These are phyloP conservation scores for Aspergillus nidulans DNA, from an alignment of 495 filamentous ascomycete species.

Conservation along the genomic window DNA sequence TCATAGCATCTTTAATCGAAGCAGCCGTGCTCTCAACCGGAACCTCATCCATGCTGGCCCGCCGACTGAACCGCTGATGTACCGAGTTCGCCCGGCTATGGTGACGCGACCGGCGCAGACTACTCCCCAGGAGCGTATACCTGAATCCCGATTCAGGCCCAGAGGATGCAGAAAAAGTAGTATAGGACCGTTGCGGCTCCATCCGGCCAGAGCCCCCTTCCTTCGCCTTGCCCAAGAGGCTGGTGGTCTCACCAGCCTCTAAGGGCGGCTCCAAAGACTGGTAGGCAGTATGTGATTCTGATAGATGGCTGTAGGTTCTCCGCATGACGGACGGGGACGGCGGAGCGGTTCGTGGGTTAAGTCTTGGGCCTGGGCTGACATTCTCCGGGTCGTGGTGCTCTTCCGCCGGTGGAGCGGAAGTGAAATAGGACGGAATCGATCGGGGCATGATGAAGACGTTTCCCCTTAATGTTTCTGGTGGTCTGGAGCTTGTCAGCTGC, in stretches of 20 bases:
- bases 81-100: slow-evolving; percentile 66
- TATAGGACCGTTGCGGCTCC: slow-evolving; percentile 37
- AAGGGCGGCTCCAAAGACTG: slow-evolving; percentile 33
- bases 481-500: slow-evolving; percentile 6
- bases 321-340: slow-evolving; percentile 36
- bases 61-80: slow-evolving; percentile 49
- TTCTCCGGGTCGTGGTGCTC: slow-evolving; percentile 12
- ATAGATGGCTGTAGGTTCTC: slow-evolving; percentile 31
- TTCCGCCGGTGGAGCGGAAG: slow-evolving; percentile 2
- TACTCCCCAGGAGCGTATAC: slow-evolving; percentile 32
- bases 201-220: slow-evolving; percentile 9
- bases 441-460: slow-evolving; percentile 22
- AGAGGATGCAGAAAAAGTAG: slow-evolving; percentile 31
- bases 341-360: slow-evolving; percentile 31
- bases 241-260: slow-evolving; percentile 35
- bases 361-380: slow-evolving; percentile 3
- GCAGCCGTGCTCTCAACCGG: slow-evolving; percentile 39
- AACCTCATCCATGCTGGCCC: slow-evolving; percentile 35
- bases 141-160: slow-evolving; percentile 29
- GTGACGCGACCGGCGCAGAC: slow-evolving; percentile 51
- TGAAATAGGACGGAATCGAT: slow-evolving; percentile 19
- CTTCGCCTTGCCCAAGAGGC: slow-evolving; percentile 25
- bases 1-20: slow-evolving; percentile 54
- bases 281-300: slow-evolving; percentile 36
- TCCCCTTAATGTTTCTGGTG: slow-evolving; percentile 9